phyloP scores from a whole-genome alignment of 2,329 filamentous ascomycete species.

The Venturia oleaginea region DNA sequence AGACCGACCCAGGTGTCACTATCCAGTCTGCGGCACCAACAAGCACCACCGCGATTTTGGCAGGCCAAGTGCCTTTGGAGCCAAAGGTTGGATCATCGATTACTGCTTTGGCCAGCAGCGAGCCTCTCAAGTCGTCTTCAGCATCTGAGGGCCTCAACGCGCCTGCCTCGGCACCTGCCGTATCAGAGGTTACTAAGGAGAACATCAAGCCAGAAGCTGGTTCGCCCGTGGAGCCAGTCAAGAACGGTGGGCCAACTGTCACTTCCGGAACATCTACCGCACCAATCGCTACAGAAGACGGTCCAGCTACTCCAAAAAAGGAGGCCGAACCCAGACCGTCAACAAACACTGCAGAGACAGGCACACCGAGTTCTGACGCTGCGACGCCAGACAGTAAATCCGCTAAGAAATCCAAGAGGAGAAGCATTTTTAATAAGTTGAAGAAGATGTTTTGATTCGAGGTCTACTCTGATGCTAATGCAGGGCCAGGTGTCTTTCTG shows the following conservation, averaged over 20 bases:
- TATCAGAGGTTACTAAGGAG: slow-evolving; percentile 21
- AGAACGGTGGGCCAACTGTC: slow-evolving; percentile 22
- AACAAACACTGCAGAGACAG: slow-evolving; percentile 23
- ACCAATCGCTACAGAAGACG: slow-evolving; percentile 11
- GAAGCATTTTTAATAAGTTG: slow-evolving; percentile 38
- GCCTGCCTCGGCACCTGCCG: slow-evolving; percentile 23
- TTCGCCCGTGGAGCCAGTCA: slow-evolving; percentile 21
- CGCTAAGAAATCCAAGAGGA: slow-evolving; percentile 39
- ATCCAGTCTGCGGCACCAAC: slow-evolving; percentile 17
- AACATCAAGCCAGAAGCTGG: not conserved
- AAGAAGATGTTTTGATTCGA: slow-evolving; percentile 35
- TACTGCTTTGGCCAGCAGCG: slow-evolving; percentile 12
- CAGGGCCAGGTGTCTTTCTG: not conserved
- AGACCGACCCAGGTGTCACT: slow-evolving; percentile 30
- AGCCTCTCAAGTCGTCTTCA: slow-evolving; percentile 22
- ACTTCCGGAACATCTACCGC: slow-evolving; percentile 15
- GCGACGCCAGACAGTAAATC: slow-evolving; percentile 31
- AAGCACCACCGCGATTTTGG: slow-evolving; percentile 39
- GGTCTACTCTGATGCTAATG: not conserved
- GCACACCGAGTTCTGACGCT: not conserved
- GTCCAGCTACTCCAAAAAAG: slow-evolving; percentile 26
- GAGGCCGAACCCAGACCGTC: slow-evolving; percentile 16
- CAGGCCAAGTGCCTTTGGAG: slow-evolving; percentile 36
- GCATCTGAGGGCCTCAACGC: slow-evolving; percentile 29
- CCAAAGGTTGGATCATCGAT: slow-evolving; percentile 18